Evolutionary conservation across 192 early-diverging fungal species (phyloP).

Genomic region (Globomyces pollinis-pini): DNA sequence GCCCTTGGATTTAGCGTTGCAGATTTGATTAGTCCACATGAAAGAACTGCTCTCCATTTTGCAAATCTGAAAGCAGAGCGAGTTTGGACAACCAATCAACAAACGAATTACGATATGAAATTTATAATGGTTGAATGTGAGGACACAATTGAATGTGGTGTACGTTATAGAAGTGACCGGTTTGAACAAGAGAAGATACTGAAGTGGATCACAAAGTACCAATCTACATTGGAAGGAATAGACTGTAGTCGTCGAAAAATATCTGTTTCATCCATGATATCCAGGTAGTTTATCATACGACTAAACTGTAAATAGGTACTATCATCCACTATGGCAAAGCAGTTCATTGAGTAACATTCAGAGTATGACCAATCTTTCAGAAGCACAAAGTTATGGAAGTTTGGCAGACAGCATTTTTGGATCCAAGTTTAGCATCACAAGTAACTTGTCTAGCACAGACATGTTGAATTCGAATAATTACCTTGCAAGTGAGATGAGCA

Average conservation of each 20-base stretch:
- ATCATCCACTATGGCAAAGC: constrained; percentile 5
- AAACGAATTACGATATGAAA: constrained; percentile 26
- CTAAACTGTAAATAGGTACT: constrained; percentile 11
- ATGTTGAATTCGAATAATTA: too few relatives aligned
- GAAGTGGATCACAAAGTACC: constrained; percentile 41
- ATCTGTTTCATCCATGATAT: constrained; percentile 35
- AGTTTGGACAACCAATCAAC: constrained; percentile 28
- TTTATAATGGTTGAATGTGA: constrained; percentile 36
- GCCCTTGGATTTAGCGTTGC: constrained; percentile 15
- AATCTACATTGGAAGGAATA: constrained; percentile 37
- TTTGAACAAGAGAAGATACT: constrained; percentile 38
- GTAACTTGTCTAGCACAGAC: too few relatives aligned
- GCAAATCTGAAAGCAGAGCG: constrained; percentile 10
- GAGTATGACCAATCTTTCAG: background rate
- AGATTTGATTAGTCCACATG: constrained; percentile 18
- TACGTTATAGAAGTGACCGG: constrained; percentile 23
- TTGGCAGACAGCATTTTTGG: too few relatives aligned
- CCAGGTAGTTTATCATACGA: constrained; percentile 26
- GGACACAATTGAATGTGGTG: constrained; percentile 23
- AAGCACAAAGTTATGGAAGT: background rate
- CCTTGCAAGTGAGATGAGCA: too few relatives aligned
- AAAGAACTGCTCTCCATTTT: background rate
- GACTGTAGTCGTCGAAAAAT: constrained; percentile 33
- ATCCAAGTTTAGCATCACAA: too few relatives aligned
- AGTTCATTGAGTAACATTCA: too few relatives aligned